Base-by-base conservation (phyloP, 768 basidiomycete species). In the Podaxis sp. region DNA sequence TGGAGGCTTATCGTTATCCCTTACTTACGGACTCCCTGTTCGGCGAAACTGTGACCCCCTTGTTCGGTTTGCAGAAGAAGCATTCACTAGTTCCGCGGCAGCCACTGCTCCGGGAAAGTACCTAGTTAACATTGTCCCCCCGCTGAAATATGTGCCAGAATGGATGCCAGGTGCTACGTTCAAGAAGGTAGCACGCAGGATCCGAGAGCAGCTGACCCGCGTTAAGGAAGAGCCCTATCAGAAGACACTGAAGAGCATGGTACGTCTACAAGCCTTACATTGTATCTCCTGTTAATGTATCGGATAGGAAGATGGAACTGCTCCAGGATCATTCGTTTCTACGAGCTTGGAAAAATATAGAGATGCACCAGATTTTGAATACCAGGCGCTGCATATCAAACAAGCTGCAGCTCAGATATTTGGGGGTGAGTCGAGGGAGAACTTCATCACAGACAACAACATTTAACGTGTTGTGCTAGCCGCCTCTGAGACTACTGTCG, bases 81-180 rank as follows among this genome's bases (percentile, higher is more conserved):
- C 50, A 24, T 38, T 60, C 20, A 15, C 24, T 17, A 12, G 8
- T 8, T 48, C 20, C 5, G 15, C 36, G 17, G 28, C 1, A 10
- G 41, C 53, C 10, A 13, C 22, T 26, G 38, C 50, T 41, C 40
- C 60, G 12, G 52, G 52, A 30, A 49, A 22, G 8, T 56, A 48
- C 36, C 53, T 54, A 3, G 53, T 55, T 44, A 56, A 62, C 22
- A 8, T 56, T n/a, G 2, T 62, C 5, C 60, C 60, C 20, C 20
- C 56, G 13, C 55, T 62, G 11, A 54, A 56, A 38, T 30, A 56
- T 22, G 15, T 62, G 3, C 60, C 60, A 15, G 55, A 56, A 8
- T 62, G 60, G 60, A 11, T 55, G 17, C 60, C 60, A 5, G 60
- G 60, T 13, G 46, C 40, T 7, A 38, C 30, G 3, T 62, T 62